A percentile compares a stretch with the other conserved stretches of the same genome.
These are phyloP conservation scores for Marchantia polymorpha DNA, from an alignment of 225 moss, liverwort and hornwort species.

Conservation along the genomic window DNA sequence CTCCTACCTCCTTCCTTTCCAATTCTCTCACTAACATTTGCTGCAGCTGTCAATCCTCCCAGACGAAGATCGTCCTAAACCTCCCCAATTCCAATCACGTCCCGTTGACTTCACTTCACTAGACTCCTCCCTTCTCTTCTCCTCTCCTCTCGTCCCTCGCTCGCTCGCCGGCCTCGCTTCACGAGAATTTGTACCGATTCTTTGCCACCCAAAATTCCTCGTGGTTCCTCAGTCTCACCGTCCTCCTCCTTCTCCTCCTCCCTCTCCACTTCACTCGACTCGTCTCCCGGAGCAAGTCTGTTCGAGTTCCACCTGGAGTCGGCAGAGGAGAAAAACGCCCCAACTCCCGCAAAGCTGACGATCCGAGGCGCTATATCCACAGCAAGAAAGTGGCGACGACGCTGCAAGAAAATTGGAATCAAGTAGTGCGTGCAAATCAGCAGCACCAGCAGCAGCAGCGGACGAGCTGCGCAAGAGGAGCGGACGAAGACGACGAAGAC, in stretches of 20 bases:
- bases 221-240: background rate
- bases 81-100: background rate
- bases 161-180: too few species aligned
- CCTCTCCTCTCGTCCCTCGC: too few species aligned
- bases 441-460: background rate
- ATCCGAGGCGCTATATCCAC: background rate
- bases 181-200: background rate
- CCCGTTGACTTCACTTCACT: background rate
- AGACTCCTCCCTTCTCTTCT: background rate
- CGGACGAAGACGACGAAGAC: background rate
- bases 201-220: background rate
- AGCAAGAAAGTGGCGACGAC: background rate
- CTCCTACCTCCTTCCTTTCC: conserved; percentile 1
- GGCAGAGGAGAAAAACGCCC: background rate
- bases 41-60: conserved; percentile 17
- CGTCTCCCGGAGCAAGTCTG: background rate
- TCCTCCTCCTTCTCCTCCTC: background rate
- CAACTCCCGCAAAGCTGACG: background rate
- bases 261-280: background rate
- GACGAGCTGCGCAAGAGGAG: background rate
- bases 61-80: background rate
- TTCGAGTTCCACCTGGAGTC: background rate
- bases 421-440: background rate
- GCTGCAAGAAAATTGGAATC: conserved; percentile 1
- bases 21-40: conserved; percentile 7